Evolutionary conservation across 345 rosid genomes (phyloP).

Genomic region (Heritiera littoralis): DNA sequence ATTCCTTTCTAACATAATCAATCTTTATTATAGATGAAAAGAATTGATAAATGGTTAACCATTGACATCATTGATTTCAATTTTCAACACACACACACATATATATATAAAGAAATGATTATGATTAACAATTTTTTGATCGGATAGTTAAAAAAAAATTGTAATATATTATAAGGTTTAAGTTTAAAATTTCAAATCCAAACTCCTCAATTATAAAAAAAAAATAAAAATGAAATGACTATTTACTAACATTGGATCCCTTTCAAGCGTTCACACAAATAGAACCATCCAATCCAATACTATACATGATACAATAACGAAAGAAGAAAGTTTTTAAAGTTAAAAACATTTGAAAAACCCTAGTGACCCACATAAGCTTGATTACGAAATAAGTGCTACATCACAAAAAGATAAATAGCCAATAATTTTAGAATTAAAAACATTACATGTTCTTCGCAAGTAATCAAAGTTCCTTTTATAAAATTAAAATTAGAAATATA

Average conservation of each 20-base stretch:
- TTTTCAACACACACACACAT: too few relatives aligned
- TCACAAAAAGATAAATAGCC: not conserved
- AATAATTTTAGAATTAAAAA: not conserved
- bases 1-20: not conserved
- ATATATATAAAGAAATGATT: too few relatives aligned
- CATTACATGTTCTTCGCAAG: not conserved
- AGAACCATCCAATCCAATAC: not conserved
- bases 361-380: conserved; percentile 21
- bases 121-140: too few relatives aligned
- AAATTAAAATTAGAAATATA: not conserved
- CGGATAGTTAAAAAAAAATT: too few relatives aligned
- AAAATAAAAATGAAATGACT: too few relatives aligned
- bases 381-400: conserved; percentile 28
- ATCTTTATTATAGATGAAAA: not conserved
- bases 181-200: too few relatives aligned
- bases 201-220: too few relatives aligned
- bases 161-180: too few relatives aligned
- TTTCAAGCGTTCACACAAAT: conserved; percentile 20
- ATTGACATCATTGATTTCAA: not conserved
- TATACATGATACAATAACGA: not conserved
- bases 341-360: not conserved
- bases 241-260: conserved; percentile 40
- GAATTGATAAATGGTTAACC: not conserved
- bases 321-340: not conserved
- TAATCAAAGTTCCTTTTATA: not conserved